Conservation (phyloP, 2,329 filamentous ascomycete species). For the Epicoccum sorghinum region DNA sequence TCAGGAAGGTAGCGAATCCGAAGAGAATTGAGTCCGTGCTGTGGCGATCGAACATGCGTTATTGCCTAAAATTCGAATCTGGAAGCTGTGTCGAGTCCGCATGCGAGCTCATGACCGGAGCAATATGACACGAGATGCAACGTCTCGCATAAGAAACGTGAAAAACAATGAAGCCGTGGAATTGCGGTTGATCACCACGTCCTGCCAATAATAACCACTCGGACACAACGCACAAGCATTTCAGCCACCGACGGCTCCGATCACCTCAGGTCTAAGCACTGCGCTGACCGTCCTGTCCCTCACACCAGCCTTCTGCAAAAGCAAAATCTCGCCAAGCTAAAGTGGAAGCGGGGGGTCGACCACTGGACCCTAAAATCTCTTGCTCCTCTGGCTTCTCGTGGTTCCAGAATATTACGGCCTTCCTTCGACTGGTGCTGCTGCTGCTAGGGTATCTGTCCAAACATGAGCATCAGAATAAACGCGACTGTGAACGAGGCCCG, state of each 20-base stretch:
- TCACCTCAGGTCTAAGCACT: slow-evolving; percentile 45
- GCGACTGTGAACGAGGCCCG: slow-evolving; percentile 46
- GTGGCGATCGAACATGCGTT: slow-evolving; percentile 35
- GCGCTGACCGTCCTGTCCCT: slow-evolving; percentile 41
- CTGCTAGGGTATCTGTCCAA: slow-evolving; percentile 25
- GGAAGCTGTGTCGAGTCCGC: slow-evolving; percentile 32
- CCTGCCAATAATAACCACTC: slow-evolving; percentile 41
- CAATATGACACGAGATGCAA: slow-evolving; percentile 41
- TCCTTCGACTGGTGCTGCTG: slow-evolving; percentile 29
- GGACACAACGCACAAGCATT: slow-evolving; percentile 47
- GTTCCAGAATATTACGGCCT: slow-evolving; percentile 37
- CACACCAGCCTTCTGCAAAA: slow-evolving; percentile 47
- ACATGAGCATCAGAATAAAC: slow-evolving; percentile 48
- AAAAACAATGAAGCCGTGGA: slow-evolving; percentile 37
- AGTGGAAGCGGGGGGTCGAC: slow-evolving; percentile 45
- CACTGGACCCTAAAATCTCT: slow-evolving; percentile 47
- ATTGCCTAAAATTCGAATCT: slow-evolving; percentile 37
- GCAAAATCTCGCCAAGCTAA: slow-evolving; percentile 45
- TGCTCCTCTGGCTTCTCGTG: slow-evolving; percentile 41
- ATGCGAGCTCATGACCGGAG: slow-evolving; percentile 33
- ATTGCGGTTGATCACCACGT: slow-evolving; percentile 33
- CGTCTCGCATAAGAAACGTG: slow-evolving; percentile 34
- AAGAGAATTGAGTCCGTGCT: slow-evolving; percentile 38
- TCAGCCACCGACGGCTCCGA: slow-evolving; percentile 49
- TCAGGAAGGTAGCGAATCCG: slow-evolving; percentile 30